Base-by-base conservation (phyloP, 441 rosid species). In the Oxalis stricta region DNA sequence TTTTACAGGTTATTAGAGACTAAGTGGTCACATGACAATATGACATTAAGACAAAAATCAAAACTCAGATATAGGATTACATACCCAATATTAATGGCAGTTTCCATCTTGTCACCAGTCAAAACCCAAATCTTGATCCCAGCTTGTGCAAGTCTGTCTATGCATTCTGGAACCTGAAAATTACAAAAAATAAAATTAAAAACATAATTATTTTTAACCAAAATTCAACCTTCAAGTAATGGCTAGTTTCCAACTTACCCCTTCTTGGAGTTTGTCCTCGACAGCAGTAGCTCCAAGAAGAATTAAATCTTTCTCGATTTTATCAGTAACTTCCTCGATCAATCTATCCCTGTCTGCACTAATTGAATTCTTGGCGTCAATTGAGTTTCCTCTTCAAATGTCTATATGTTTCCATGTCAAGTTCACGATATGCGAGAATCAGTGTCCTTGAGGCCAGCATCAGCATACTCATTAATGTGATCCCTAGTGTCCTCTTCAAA, bases 221-320 rank as follows among this genome's bases (percentile, higher is more conserved):
- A 59, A 24, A 17, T 20, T 39, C 33, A 23, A 46, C 34, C 21
- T 23, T 8, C 19, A 35, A 20, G 41, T 22, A 50, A 46, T 44
- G 28, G 45, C 14, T 33, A 9, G 46, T 32, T 57, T 38, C 21
- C 44, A 24, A 22, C 81, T 24, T 66, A 77, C 88, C 74, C 89
- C 89, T 51, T 73, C 65, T 34, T 79, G 88, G 59, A 79, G 79
- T 51, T 79, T 79, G 60, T 79, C 88, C 60, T 79, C 88, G 7
- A 79, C 88, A 41, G 89, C 89, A 14, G 89, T 79, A 44, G 82
- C 89, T 38, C 89, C 89, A 44, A 79, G 76, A 39, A 79, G 89
- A 59, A 76, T 60, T 14, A 79, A 63, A 52, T 69, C 68, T 16
- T 58, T 72, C 60, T 79, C 84, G 40, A 79, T 60, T 21, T 39